Percentiles rank a stretch among this genome's conserved stretches.
phyloP scores from a whole-genome alignment of 768 basidiomycete genomes.

The Baorangia bicolor region DNA sequence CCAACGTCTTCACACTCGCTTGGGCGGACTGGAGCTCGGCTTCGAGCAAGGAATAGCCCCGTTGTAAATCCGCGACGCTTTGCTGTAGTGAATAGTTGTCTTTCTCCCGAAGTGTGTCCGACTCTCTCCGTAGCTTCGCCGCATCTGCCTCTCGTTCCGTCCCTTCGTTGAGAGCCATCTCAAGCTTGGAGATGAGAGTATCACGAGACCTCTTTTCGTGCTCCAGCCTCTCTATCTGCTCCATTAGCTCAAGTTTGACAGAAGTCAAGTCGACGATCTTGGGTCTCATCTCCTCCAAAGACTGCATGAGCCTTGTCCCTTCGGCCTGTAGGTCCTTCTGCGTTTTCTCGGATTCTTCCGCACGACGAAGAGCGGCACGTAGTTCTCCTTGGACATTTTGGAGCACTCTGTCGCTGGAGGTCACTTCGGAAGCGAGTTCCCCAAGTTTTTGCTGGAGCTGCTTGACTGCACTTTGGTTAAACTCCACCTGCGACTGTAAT shows the following conservation, averaged over 20 bases:
- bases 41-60: constrained; percentile 60
- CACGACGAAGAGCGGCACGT: constrained; percentile 60
- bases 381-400: constrained; percentile 67
- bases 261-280: constrained; percentile 82
- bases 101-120: constrained; percentile 48
- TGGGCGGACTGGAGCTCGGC: constrained; percentile 56
- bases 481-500: constrained; percentile 47
- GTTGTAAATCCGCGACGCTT: constrained; percentile 58
- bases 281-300: constrained; percentile 82
- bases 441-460: constrained; percentile 61
- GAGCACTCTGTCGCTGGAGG: constrained; percentile 52
- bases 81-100: constrained; percentile 49
- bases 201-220: constrained; percentile 56
- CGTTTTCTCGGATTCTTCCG: constrained; percentile 69
- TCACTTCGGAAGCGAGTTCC: constrained; percentile 53
- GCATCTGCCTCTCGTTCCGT: constrained; percentile 49
- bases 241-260: constrained; percentile 64
- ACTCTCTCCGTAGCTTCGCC: constrained; percentile 44
- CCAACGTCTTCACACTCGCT: constrained; percentile 55
- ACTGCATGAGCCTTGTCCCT: constrained; percentile 73
- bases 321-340: constrained; percentile 75
- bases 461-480: constrained; percentile 44
- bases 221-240: constrained; percentile 59
- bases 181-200: constrained; percentile 57
- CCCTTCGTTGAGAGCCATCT: constrained; percentile 54